Evolutionary conservation across 2,329 filamentous ascomycete species (phyloP).

Genomic region (Metarhizium robertsii): DNA sequence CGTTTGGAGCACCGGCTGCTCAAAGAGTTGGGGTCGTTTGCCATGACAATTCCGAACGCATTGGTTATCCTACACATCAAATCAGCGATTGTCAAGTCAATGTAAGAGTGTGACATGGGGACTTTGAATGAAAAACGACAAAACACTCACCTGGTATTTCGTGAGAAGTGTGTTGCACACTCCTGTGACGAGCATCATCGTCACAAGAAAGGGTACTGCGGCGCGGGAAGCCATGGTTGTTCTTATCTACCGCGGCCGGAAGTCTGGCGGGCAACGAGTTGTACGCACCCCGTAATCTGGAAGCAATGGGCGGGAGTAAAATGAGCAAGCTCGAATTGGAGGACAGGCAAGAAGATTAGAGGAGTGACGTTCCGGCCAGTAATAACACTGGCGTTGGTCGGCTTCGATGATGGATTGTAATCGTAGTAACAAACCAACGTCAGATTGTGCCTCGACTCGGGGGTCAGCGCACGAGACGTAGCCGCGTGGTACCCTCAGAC

Average conservation of each 20-base stretch:
- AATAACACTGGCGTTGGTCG: not conserved
- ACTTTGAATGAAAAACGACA: not conserved
- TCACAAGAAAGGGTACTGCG: conserved; percentile 75
- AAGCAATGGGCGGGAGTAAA: not conserved
- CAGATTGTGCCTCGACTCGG: not conserved
- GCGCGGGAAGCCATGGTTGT: conserved; percentile 58
- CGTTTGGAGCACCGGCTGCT: conserved; percentile 93
- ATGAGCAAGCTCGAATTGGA: not conserved
- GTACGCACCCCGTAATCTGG: not conserved
- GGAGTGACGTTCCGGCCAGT: not conserved
- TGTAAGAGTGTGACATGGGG: not conserved
- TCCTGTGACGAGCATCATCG: conserved; percentile 93
- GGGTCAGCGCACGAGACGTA: not conserved
- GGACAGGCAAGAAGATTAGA: not conserved
- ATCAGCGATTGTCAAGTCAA: not conserved
- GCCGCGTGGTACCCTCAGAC: not conserved
- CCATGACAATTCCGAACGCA: conserved; percentile 85
- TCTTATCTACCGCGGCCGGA: not conserved
- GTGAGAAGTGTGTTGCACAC: conserved; percentile 96
- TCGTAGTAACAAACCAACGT: not conserved
- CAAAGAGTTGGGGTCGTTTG: conserved; percentile 63
- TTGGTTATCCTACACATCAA: conserved; percentile 71
- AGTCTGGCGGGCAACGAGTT: not conserved
- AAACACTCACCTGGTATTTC: conserved; percentile 71
- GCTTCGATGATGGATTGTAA: not conserved